A percentile compares a stretch with the other conserved stretches of the same genome.
phyloP scores from a whole-genome alignment of 768 basidiomycete species.

The Sutorius australiensis region DNA sequence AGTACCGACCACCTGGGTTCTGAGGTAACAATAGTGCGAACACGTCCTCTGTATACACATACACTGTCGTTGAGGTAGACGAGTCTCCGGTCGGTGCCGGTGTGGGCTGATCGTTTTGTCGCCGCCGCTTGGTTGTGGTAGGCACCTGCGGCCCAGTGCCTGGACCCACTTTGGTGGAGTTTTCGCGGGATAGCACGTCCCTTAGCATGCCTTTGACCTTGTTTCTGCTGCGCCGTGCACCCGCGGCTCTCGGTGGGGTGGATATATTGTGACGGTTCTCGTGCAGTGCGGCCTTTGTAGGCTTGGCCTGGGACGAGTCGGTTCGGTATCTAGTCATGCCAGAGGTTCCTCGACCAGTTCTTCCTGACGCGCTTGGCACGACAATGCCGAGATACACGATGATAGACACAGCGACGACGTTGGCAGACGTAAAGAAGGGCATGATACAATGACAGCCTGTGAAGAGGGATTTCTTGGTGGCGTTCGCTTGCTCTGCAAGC shows the following conservation, averaged over 20 bases:
- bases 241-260: not conserved
- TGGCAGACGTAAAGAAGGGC: conserved; percentile 6
- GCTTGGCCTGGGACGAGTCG: not conserved
- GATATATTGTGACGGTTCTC: conserved; percentile 2
- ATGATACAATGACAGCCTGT: not conserved
- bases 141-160: not conserved
- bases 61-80: conserved; percentile 35
- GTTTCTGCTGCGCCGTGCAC: not conserved
- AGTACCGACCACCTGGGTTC: conserved; percentile 30
- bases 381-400: conserved; percentile 11
- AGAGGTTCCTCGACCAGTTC: not conserved
- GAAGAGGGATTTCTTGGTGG: too few relatives aligned
- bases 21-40: conserved; percentile 38
- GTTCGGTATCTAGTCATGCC: conserved; percentile 9
- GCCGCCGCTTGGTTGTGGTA: conserved; percentile 17
- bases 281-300: not conserved
- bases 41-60: conserved; percentile 23
- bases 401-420: conserved; percentile 10
- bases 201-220: not conserved
- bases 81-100: conserved; percentile 38
- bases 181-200: not conserved
- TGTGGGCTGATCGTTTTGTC: conserved; percentile 32
- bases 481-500: conserved; percentile 16
- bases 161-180: not conserved
- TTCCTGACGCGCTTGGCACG: conserved; percentile 8